phyloP scores from a whole-genome alignment of 2,329 filamentous ascomycete genomes.

The Epichloe scottii region DNA sequence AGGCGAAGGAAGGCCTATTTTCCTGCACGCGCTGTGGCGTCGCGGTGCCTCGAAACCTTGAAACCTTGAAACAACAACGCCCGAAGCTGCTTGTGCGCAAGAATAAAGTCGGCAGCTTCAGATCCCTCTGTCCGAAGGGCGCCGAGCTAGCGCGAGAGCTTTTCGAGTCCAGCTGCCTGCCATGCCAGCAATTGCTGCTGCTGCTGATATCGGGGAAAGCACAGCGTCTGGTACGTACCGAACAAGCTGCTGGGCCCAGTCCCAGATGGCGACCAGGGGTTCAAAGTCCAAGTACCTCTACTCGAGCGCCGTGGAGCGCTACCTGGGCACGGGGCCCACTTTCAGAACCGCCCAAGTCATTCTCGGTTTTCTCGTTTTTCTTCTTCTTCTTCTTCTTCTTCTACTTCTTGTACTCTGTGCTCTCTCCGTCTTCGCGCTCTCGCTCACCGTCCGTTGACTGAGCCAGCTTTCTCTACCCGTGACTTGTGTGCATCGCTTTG shows the following conservation, averaged over 20 bases:
- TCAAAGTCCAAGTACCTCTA: conserved; percentile 3
- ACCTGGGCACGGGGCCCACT: background rate
- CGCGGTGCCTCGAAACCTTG: too few species aligned
- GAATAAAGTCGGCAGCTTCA: too few species aligned
- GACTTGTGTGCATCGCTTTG: background rate
- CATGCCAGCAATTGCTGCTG: too few species aligned
- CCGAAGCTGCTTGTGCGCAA: too few species aligned
- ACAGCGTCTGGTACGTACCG: background rate
- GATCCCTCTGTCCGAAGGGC: too few species aligned
- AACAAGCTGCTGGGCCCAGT: background rate
- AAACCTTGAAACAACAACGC: too few species aligned
- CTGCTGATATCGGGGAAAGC: too few species aligned
- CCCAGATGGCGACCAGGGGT: background rate
- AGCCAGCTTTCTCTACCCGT: background rate
- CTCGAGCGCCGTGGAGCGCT: background rate
- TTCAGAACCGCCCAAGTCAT: background rate
- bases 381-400: background rate
- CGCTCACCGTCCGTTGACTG: background rate
- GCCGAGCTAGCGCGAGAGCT: too few species aligned
- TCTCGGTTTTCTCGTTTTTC: background rate
- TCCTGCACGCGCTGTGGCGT: too few species aligned
- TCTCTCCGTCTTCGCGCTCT: too few species aligned
- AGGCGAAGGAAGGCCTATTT: too few species aligned
- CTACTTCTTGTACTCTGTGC: background rate
- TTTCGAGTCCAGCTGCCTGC: too few species aligned